Base-by-base conservation (phyloP, 2,329 filamentous ascomycete species). In the Ophiostoma novo-ulmi region DNA sequence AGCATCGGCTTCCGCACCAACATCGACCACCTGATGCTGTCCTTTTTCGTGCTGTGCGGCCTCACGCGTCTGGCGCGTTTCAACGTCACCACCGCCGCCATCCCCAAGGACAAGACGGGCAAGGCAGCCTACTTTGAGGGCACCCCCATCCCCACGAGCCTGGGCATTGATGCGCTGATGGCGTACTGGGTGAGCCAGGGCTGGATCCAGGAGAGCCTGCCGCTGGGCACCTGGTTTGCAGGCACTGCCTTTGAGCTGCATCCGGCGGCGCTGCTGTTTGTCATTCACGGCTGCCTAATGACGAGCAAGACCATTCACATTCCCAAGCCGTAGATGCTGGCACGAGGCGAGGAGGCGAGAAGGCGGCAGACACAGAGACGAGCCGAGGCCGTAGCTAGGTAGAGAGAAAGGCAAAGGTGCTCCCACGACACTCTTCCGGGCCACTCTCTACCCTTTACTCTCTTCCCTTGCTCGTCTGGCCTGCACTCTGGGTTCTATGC, bases 101-200 rank as follows among this genome's bases (percentile, higher is more conserved):
- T 99, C 14, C 95, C 95, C 73, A 97, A 98, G 81, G 95, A 99
- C 79, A 90, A 89, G 67, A 88, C 87, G 0, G 95, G 95, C 75
- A 99, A 99, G 83, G 93, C 91, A 72, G 87, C 91, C 78, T 99
- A 97, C 82, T 99, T 99, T 76, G 95, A 99, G 82, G 95, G 95
- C 76, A 97, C 94, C 0, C 95, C 95, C 0, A 97, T 98, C 76
- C 95, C 95, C 1, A 98, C 93, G 3, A 94, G 91, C 35, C 83
- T 98, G 35, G 89, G 85, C 1, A 88, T 97, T 75, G 93, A 92
- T 73, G 88, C 85, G 17, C 76, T 97, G 71, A 97, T 98, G 92
- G 92, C 90, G 39, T 97, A 90, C 81, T 98, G 93, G 91, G 87
- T 96, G 39, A 88, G 85, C 71, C 85, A 92, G 75, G 90, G 91